Evolutionary conservation across 345 rosid genomes (phyloP).

Genomic region (Ailanthus altissimus): DNA sequence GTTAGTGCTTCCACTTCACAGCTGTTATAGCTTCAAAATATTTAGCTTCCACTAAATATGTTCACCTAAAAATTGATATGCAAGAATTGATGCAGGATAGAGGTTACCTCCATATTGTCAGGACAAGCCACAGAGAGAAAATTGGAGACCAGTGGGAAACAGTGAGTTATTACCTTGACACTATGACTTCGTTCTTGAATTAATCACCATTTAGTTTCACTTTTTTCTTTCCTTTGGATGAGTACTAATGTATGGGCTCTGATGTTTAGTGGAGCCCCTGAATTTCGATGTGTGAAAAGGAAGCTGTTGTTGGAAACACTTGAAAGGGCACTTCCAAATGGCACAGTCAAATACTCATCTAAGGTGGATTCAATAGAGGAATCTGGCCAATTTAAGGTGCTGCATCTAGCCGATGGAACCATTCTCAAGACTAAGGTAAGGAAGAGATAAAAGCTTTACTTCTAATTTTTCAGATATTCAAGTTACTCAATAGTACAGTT

Average conservation of each 20-base stretch:
- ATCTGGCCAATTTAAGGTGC: constrained; percentile 49
- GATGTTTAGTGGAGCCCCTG: constrained; percentile 40
- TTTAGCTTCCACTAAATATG: too few relatives aligned
- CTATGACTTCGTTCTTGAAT: not conserved
- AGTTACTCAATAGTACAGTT: too few relatives aligned
- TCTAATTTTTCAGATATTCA: too few relatives aligned
- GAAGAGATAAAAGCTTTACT: not conserved
- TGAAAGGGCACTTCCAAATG: constrained; percentile 52
- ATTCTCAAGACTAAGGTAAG: constrained; percentile 61
- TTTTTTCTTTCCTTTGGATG: too few relatives aligned
- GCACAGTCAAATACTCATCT: constrained; percentile 63
- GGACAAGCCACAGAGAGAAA: constrained; percentile 28
- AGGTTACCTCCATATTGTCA: constrained; percentile 25
- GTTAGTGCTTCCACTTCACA: too few relatives aligned
- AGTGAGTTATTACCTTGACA: constrained; percentile 28
- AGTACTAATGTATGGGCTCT: too few relatives aligned
- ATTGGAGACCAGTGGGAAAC: constrained; percentile 26
- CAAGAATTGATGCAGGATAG: constrained; percentile 36
- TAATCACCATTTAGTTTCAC: too few relatives aligned
- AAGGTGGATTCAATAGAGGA: constrained; percentile 64
- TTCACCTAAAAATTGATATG: too few relatives aligned
- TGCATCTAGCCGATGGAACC: constrained; percentile 64
- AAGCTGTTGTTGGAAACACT: constrained; percentile 54
- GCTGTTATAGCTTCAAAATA: too few relatives aligned
- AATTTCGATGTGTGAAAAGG: constrained; percentile 59